A percentile compares a stretch with the other conserved stretches of the same genome.
Evolutionary conservation across 148 eudicot genomes (phyloP).

Genomic region (Talinum fruticosum): DNA sequence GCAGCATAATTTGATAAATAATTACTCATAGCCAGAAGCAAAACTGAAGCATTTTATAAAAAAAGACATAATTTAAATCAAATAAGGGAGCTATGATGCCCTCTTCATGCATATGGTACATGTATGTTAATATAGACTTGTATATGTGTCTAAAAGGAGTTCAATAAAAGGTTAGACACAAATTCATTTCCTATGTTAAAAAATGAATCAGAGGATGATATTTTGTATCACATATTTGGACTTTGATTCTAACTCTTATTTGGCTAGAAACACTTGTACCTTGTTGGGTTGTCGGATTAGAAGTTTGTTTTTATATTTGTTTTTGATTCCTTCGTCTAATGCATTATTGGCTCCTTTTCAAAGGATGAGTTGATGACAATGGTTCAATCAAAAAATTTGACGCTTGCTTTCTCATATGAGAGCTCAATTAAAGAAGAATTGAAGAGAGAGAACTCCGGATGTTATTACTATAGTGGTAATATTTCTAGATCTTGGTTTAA

Average conservation of each 20-base stretch:
- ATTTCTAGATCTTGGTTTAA: neutral
- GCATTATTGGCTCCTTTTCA: slow-evolving; percentile 11
- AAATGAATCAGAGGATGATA: neutral
- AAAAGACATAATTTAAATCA: too few species aligned
- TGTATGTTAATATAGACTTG: neutral
- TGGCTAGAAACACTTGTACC: neutral
- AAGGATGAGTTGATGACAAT: slow-evolving; percentile 87
- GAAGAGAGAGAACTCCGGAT: slow-evolving; percentile 99
- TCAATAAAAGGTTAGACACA: neutral
- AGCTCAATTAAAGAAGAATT: slow-evolving; percentile 96
- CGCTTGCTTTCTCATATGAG: slow-evolving; percentile 90
- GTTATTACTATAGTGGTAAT: slow-evolving; percentile 80
- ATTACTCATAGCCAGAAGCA: too few species aligned
- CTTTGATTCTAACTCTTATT: neutral
- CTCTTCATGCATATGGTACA: neutral
- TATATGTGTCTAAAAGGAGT: neutral
- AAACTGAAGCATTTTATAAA: too few species aligned
- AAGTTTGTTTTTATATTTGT: neutral
- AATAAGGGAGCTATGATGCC: too few species aligned
- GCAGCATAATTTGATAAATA: too few species aligned
- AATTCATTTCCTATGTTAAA: neutral
- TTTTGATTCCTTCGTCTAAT: neutral
- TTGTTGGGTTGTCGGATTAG: neutral
- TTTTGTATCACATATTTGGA: neutral
- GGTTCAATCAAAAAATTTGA: slow-evolving; percentile 79